Conservation (phyloP, 108 stramenopile genomes). For the Mayamaea pseudoterrestris region DNA sequence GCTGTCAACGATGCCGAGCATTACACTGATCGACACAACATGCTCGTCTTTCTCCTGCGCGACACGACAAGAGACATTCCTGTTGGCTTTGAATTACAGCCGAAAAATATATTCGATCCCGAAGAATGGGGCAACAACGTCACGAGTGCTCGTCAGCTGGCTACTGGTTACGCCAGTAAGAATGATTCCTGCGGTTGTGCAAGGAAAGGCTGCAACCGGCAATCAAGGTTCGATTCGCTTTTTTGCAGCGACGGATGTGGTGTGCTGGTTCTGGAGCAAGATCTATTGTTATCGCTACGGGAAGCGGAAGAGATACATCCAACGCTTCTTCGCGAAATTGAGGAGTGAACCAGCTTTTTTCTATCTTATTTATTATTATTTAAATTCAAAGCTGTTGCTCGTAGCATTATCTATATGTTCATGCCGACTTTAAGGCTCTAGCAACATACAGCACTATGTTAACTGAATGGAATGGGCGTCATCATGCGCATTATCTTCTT, state of each 20-base stretch:
- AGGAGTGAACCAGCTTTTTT: too few relatives aligned
- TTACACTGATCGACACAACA: slow-evolving; percentile 74
- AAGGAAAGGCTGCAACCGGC: slow-evolving; percentile 33
- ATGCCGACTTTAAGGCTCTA: too few relatives aligned
- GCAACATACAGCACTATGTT: too few relatives aligned
- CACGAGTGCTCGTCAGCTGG: not conserved
- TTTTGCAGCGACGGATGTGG: slow-evolving; percentile 83
- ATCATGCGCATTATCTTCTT: too few relatives aligned
- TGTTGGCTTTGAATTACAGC: slow-evolving; percentile 54
- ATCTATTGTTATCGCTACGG: slow-evolving; percentile 52
- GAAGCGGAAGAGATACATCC: slow-evolving; percentile 66
- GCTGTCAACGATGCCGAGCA: slow-evolving; percentile 74
- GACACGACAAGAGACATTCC: slow-evolving; percentile 47
- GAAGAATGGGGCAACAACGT: slow-evolving; percentile 33
- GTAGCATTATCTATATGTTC: too few relatives aligned
- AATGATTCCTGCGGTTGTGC: slow-evolving; percentile 13
- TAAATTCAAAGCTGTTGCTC: too few relatives aligned
- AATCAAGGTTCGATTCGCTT: slow-evolving; percentile 63
- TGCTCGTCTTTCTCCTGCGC: slow-evolving; percentile 67
- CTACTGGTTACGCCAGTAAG: too few relatives aligned
- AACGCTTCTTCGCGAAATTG: slow-evolving; percentile 27
- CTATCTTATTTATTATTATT: too few relatives aligned
- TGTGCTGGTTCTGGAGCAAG: slow-evolving; percentile 44
- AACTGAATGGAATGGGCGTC: too few relatives aligned
- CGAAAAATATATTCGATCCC: slow-evolving; percentile 70